Evolutionary conservation across 495 filamentous ascomycete species (phyloP).

Genomic region (Neurospora sp.): DNA sequence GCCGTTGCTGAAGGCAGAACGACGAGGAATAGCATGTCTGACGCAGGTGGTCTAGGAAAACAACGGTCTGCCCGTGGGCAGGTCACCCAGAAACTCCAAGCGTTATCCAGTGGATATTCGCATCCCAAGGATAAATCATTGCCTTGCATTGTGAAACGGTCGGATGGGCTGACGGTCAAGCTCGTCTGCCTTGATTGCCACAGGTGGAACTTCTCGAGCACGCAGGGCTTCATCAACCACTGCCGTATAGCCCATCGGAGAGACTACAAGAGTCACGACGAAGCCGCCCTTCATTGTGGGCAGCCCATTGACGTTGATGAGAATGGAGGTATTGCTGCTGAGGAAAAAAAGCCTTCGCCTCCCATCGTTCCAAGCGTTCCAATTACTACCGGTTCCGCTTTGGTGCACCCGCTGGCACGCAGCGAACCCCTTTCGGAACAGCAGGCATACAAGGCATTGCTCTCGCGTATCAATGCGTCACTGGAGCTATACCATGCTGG

Average conservation of each 20-base stretch:
- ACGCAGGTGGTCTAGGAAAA: conserved; percentile 43
- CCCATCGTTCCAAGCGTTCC: conserved; percentile 2
- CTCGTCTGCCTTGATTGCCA: conserved; percentile 84
- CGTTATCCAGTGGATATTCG: conserved; percentile 63
- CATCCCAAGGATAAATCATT: conserved; percentile 54
- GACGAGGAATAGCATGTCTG: conserved; percentile 62
- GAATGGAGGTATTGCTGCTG: conserved; percentile 43
- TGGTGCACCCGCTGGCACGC: conserved; percentile 62
- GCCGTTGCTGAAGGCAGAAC: conserved; percentile 53
- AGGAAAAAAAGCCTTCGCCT: conserved; percentile 35
- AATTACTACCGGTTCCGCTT: conserved; percentile 30
- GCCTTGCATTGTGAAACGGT: conserved; percentile 42
- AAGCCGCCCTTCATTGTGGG: conserved; percentile 82
- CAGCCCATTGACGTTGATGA: conserved; percentile 66
- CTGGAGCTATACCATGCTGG: conserved; percentile 36
- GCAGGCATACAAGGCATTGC: conserved; percentile 39
- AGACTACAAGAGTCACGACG: conserved; percentile 89
- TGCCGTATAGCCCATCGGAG: conserved; percentile 89
- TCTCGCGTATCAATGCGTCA: conserved; percentile 37
- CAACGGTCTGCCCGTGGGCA: conserved; percentile 53
- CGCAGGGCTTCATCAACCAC: conserved; percentile 97
- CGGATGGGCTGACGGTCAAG: conserved; percentile 52
- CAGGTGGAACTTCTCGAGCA: conserved; percentile 82
- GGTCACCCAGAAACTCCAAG: conserved; percentile 52
- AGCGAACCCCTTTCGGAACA: conserved; percentile 45